phyloP scores from a whole-genome alignment of 306 rosid genomes.

The Begonia peltatifolia region DNA sequence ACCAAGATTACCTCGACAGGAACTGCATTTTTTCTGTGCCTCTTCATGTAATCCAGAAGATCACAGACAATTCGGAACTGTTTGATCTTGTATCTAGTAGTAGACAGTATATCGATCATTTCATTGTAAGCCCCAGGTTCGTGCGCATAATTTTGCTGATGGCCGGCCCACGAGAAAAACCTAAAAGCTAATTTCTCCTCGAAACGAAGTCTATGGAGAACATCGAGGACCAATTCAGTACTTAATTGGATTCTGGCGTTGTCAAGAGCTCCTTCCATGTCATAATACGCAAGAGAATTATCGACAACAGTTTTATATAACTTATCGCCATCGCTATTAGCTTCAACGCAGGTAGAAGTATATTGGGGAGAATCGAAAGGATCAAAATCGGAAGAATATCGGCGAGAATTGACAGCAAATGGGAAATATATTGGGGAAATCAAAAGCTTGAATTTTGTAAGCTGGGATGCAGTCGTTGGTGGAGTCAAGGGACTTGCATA shows the following conservation, averaged over 20 bases:
- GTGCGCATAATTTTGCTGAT: constrained; percentile 55
- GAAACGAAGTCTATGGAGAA: constrained; percentile 48
- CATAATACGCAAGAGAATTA: constrained; percentile 31
- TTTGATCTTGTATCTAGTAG: constrained; percentile 59
- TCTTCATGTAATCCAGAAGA: constrained; percentile 75
- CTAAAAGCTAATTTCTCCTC: constrained; percentile 83
- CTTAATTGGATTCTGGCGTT: constrained; percentile 31
- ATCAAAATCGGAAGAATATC: constrained; percentile 1
- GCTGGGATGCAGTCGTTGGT: background rate
- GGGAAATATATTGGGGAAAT: constrained; percentile 2
- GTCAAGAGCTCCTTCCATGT: constrained; percentile 56
- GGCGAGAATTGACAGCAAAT: background rate
- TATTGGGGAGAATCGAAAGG: background rate
- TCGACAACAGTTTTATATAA: constrained; percentile 30
- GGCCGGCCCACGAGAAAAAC: constrained; percentile 82
- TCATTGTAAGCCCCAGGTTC: constrained; percentile 55
- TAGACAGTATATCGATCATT: constrained; percentile 72
- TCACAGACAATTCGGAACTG: constrained; percentile 84
- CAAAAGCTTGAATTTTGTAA: background rate
- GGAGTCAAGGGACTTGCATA: constrained; percentile 6
- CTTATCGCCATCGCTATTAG: constrained; percentile 19
- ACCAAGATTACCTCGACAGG: constrained; percentile 50
- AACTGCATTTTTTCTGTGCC: constrained; percentile 42
- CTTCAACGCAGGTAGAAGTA: background rate
- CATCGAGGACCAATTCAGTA: constrained; percentile 51